Evolutionary conservation across 164 flowering plant genomes (phyloP).

Genomic region (Aristolochia contorta): DNA sequence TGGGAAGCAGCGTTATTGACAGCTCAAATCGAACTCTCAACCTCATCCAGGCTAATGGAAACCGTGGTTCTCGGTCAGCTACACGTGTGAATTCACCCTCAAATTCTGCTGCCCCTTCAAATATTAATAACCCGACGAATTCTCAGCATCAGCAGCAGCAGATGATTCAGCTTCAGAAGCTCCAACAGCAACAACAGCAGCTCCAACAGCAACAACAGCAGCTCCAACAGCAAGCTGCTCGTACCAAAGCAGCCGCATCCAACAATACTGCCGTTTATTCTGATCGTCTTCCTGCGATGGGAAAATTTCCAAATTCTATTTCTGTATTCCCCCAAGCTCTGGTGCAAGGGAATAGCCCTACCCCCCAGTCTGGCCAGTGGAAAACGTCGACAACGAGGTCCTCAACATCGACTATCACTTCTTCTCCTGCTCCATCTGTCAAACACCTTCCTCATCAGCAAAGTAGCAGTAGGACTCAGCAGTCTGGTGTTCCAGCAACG

Average conservation of each 20-base stretch:
- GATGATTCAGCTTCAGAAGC: slow-evolving; percentile 10
- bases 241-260: slow-evolving; percentile 39
- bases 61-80: slow-evolving; percentile 28
- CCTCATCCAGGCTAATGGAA: slow-evolving; percentile 24
- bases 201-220: slow-evolving; percentile 26
- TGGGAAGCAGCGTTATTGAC: slow-evolving; percentile 37
- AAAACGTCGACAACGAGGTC: slow-evolving; percentile 32
- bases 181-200: slow-evolving; percentile 12
- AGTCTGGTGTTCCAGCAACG: slow-evolving; percentile 25
- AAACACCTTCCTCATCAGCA: slow-evolving; percentile 61
- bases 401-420: slow-evolving; percentile 28
- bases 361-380: slow-evolving; percentile 74
- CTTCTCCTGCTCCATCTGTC: slow-evolving; percentile 33
- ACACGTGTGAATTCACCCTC: slow-evolving; percentile 7
- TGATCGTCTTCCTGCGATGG: slow-evolving; percentile 41
- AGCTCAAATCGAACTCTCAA: slow-evolving; percentile 45
- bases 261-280: slow-evolving; percentile 44
- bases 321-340: slow-evolving; percentile 52
- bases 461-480: slow-evolving; percentile 23
- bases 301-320: slow-evolving; percentile 49
- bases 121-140: slow-evolving; percentile 15
- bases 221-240: slow-evolving; percentile 36
- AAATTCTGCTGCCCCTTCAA: slow-evolving; percentile 14
- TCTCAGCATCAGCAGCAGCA: slow-evolving; percentile 19
- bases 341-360: slow-evolving; percentile 40